Conservation (phyloP, 257 asterid species). For the Echites panduratus region DNA sequence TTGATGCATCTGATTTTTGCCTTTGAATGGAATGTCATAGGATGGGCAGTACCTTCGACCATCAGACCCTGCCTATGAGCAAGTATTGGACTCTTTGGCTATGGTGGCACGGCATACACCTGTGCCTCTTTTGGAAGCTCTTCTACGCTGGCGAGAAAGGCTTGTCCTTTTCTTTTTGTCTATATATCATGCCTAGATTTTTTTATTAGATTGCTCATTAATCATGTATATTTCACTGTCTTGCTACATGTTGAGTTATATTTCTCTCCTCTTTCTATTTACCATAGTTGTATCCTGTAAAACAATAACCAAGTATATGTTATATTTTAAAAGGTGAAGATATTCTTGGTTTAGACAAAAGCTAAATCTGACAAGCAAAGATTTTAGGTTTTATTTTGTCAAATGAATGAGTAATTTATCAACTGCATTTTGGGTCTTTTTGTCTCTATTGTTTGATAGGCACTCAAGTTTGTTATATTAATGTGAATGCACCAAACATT, state of each 20-base stretch:
- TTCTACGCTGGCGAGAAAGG: constrained; percentile 97
- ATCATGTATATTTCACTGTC: background rate
- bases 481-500: background rate
- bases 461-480: background rate
- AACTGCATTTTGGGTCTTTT: background rate
- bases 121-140: constrained; percentile 96
- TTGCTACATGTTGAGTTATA: background rate
- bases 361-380: background rate
- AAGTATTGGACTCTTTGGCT: constrained; percentile 96
- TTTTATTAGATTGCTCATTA: background rate
- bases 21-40: constrained; percentile 37
- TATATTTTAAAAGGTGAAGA: background rate
- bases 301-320: background rate
- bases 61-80: constrained; percentile 98
- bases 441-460: background rate
- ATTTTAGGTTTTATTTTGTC: background rate
- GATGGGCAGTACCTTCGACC: constrained; percentile 99
- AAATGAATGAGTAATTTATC: background rate
- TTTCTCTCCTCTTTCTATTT: background rate
- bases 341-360: background rate
- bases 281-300: background rate
- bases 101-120: constrained; percentile 99
- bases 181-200: background rate
- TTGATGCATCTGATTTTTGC: background rate
- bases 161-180: constrained; percentile 19